Base-by-base conservation (phyloP, 148 eudicot genomes). In the Chenopodium suecicum region DNA sequence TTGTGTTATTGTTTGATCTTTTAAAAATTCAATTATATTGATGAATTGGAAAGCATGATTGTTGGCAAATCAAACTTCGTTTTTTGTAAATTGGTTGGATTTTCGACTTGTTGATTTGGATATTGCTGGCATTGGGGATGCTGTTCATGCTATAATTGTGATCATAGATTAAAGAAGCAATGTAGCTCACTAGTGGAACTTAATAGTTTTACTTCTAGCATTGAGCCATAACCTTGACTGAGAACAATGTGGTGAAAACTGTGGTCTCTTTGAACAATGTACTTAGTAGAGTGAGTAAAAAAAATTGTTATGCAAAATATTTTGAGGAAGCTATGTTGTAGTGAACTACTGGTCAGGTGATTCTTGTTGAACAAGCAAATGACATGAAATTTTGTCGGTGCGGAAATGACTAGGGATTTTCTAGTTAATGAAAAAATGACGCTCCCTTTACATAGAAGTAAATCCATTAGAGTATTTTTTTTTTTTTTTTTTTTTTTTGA, bases 1-100 rank as follows among this genome's bases (percentile, higher is more conserved):
- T 75, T 76, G 20, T 79, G 54, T 66, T 68, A 2, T 37, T 83
- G 22, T 56, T 79, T 37, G 17, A 69, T 62, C 34, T 70, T 66
- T 25, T 58, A 62, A 60, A 7, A 2, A 32, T 12, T 71, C 0
- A 23, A 10, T 80, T 17, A 41, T 25, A 68, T 63, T 37, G 52
- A 29, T 44, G 77, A 72, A 46, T 73, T 73, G 16, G 44, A 8
- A n/a, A 73, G 32, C 13, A 32, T 73, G 76, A 47, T 73, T 73
- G 76, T 23, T 73, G 9, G 60, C 9, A 73, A 50, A 68, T 68
- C 66, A 82, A 37, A 32, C 27, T 82, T 56, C 10, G 16, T 11
- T 19, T n/a, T 32, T 37, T 6, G 44, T 41, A 41, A 41, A 4
- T 2, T n/a, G 25, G 58, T 68, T 77, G 75, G 56, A 14, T 56